Conservation (phyloP, 306 rosid genomes). For the Cucumis hystrix region DNA sequence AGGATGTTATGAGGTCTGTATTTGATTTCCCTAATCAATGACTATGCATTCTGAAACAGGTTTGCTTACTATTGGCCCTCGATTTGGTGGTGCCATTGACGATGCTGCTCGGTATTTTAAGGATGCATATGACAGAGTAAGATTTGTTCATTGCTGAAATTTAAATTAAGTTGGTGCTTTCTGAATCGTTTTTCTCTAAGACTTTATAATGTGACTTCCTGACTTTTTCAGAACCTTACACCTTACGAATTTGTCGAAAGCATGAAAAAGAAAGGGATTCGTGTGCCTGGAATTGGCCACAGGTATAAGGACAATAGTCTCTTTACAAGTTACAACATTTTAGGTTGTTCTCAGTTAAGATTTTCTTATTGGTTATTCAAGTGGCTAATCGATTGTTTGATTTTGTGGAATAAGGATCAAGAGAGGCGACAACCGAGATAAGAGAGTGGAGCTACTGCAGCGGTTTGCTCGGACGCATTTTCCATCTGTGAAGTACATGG, state of each 20-base stretch:
- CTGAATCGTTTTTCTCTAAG: not conserved
- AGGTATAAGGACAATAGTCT: slow-evolving; percentile 29
- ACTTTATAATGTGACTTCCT: not conserved
- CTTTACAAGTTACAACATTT: not conserved
- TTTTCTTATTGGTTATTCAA: not conserved
- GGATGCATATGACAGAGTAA: slow-evolving; percentile 72
- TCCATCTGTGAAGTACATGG: slow-evolving; percentile 97
- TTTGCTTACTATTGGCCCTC: slow-evolving; percentile 98
- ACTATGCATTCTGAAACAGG: slow-evolving; percentile 40
- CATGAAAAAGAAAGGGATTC: slow-evolving; percentile 97
- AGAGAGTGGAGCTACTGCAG: slow-evolving; percentile 95
- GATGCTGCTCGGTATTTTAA: slow-evolving; percentile 99
- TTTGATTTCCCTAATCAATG: slow-evolving; percentile 11
- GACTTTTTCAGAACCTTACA: slow-evolving; percentile 51
- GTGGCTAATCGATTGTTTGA: slow-evolving; percentile 15
- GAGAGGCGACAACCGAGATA: slow-evolving; percentile 93
- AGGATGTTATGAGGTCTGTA: not conserved
- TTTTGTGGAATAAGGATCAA: slow-evolving; percentile 60
- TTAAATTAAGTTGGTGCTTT: not conserved
- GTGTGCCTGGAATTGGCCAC: slow-evolving; percentile 99
- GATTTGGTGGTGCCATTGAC: slow-evolving; percentile 98
- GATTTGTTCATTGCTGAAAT: not conserved
- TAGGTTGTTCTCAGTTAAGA: not conserved
- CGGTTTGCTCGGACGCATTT: slow-evolving; percentile 76
- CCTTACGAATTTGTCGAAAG: slow-evolving; percentile 91